Conservation (phyloP, 805 yeast genomes). For the Saturnispora quitensis region DNA sequence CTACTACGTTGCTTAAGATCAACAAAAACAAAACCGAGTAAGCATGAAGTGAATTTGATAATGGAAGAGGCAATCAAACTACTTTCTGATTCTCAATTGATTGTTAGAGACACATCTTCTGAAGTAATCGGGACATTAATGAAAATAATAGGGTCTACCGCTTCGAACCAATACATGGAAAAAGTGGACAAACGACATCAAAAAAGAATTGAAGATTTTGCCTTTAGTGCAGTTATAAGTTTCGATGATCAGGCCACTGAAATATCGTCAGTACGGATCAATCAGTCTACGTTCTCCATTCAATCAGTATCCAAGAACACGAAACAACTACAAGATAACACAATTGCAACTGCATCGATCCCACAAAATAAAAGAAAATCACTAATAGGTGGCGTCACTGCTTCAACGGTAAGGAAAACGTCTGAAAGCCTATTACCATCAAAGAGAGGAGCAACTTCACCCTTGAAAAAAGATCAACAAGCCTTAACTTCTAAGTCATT, state of each 20-base stretch:
- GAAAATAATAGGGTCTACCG: conserved; percentile 74
- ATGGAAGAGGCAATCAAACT: conserved; percentile 50
- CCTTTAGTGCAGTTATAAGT: conserved; percentile 46
- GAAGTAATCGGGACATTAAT: conserved; percentile 72
- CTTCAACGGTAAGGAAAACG: neutral
- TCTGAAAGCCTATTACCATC: conserved; percentile 37
- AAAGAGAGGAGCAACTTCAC: conserved; percentile 64
- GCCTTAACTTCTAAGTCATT: conserved; percentile 23
- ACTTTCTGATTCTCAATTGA: conserved; percentile 76
- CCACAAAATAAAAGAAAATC: neutral
- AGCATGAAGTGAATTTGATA: conserved; percentile 46
- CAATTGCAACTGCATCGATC: neutral
- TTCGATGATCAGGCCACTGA: conserved; percentile 22
- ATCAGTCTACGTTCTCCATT: neutral
- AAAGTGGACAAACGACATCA: conserved; percentile 64
- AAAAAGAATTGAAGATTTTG: conserved; percentile 54
- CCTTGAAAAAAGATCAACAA: conserved; percentile 36
- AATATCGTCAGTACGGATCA: neutral
- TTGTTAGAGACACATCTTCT: conserved; percentile 70
- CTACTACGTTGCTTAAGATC: conserved; percentile 53
- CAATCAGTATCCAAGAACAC: neutral
- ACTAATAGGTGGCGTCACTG: neutral
- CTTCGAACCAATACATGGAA: conserved; percentile 48
- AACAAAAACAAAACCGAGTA: conserved; percentile 40
- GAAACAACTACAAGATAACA: neutral